Evolutionary conservation across 345 rosid species (phyloP), one percentile per base, ranked within the genome.

Genomic region (Linum usitatissimum): DNA sequence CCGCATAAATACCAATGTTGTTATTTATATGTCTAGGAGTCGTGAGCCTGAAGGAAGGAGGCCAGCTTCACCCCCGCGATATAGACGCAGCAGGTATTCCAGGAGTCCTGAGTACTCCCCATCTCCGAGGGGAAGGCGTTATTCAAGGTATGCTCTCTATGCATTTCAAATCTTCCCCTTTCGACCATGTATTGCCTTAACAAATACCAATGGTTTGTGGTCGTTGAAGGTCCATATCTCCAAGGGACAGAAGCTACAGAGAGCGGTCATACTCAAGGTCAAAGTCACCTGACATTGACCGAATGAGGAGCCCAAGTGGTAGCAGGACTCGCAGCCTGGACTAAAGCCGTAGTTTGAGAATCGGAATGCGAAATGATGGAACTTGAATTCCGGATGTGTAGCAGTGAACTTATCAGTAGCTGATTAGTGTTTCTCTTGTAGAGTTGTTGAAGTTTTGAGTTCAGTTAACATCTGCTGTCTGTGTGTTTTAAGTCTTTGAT

Each of bases 211-310:
- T 34, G 38, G 38, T 34, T 34, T 34, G 5, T 34, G 38, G 38
- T 34, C 28, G 3, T 34, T 34, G 8, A 5, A 34, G 38, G 38
- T 34, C 38, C 38, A 34, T 7, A 34, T 34, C 38, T 34, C 38
- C 3, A 3, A 34, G 38, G 38, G 38, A 34, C 4, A 55, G 76
- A 57, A 81, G 78, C 61, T 76, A 76, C 62, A 61, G 79, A 55
- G 93, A 76, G 60, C 76, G 38, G 6, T 83, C 94, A 3, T 79
- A 78, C 74, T 77, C 83, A 0, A 76, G 82, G 75, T 81, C 96
- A 0, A 76, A 82, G 76, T 81, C 96, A 0, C 91, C 78, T 2
- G 70, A 76, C 68, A 60, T 23, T 53, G 77, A 79, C 75, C 67
- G 61, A 34, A 77, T 85, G 55, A 48, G 63, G 65, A 79, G 80